Percentiles rank a stretch among this genome's conserved stretches.
phyloP scores from a whole-genome alignment of 2,329 filamentous ascomycete genomes.

The Pyrenochaeta sp. region DNA sequence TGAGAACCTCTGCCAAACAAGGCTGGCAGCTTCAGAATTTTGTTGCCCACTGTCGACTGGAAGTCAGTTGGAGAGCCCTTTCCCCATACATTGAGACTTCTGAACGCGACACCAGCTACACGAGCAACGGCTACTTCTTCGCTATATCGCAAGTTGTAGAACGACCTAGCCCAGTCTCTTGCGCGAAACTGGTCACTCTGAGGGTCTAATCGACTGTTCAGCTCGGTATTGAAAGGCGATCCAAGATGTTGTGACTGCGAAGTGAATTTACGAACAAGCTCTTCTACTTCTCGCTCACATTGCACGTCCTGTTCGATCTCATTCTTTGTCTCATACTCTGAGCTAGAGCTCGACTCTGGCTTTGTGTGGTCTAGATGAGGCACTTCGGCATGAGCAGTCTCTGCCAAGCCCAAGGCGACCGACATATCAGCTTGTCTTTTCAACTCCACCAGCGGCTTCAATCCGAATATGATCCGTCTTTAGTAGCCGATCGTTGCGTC shows the following conservation, averaged over 20 bases:
- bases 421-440: constrained; percentile 6
- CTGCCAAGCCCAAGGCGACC: not conserved
- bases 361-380: not conserved
- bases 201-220: constrained; percentile 53
- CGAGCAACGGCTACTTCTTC: constrained; percentile 60
- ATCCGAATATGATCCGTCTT: not conserved
- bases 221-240: constrained; percentile 43
- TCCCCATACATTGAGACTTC: constrained; percentile 71
- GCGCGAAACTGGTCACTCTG: constrained; percentile 53
- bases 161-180: constrained; percentile 55
- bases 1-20: constrained; percentile 56
- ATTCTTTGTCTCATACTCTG: constrained; percentile 2
- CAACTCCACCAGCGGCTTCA: not conserved
- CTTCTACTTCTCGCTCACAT: constrained; percentile 22
- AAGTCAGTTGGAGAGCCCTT: constrained; percentile 72
- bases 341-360: constrained; percentile 20
- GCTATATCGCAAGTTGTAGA: constrained; percentile 54
- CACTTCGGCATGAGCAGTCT: not conserved
- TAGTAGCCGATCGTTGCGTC: not conserved
- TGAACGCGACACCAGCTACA: constrained; percentile 69
- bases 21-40: constrained; percentile 67
- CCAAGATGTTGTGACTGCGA: constrained; percentile 44
- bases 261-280: constrained; percentile 53
- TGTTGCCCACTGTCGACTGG: constrained; percentile 71
- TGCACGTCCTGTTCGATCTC: constrained; percentile 10